These are phyloP conservation scores for Larix kaempferi DNA, from an alignment of 75 land plant species.

Conservation along the genomic window DNA sequence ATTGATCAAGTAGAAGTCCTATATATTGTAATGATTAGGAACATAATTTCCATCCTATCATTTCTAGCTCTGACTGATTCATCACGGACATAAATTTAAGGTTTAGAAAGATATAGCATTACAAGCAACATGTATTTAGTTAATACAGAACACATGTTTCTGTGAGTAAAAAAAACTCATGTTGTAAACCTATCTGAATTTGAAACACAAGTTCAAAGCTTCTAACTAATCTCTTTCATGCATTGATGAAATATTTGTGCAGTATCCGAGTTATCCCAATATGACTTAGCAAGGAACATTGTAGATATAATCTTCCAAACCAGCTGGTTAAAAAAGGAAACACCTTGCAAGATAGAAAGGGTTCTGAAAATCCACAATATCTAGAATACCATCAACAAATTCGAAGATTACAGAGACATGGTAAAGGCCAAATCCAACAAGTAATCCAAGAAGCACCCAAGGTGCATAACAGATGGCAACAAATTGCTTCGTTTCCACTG, in stretches of 20 bases:
- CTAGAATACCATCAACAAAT: constrained; percentile 49
- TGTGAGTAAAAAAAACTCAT: background rate
- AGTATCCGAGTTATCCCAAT: constrained; percentile 71
- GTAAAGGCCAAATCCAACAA: constrained; percentile 66
- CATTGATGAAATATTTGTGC: background rate
- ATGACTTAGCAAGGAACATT: constrained; percentile 78
- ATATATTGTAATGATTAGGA: background rate
- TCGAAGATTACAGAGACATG: constrained; percentile 75
- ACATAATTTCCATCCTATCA: background rate
- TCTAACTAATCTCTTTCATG: background rate
- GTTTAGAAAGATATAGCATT: background rate
- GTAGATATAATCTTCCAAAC: constrained; percentile 92
- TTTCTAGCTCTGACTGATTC: background rate
- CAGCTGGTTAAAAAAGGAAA: constrained; percentile 69
- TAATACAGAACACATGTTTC: background rate
- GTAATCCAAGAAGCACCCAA: constrained; percentile 56
- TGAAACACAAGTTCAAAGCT: background rate
- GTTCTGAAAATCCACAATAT: constrained; percentile 86
- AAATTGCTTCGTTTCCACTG: constrained; percentile 86
- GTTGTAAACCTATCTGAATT: background rate
- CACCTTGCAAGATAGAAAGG: constrained; percentile 70
- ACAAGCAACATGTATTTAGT: background rate
- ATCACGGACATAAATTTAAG: background rate
- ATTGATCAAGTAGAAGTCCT: background rate
- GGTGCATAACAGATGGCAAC: constrained; percentile 93